These are phyloP conservation scores for Ustilago shanxiensis DNA, from an alignment of 1,284 basidiomycete species.

Conservation along the genomic window DNA sequence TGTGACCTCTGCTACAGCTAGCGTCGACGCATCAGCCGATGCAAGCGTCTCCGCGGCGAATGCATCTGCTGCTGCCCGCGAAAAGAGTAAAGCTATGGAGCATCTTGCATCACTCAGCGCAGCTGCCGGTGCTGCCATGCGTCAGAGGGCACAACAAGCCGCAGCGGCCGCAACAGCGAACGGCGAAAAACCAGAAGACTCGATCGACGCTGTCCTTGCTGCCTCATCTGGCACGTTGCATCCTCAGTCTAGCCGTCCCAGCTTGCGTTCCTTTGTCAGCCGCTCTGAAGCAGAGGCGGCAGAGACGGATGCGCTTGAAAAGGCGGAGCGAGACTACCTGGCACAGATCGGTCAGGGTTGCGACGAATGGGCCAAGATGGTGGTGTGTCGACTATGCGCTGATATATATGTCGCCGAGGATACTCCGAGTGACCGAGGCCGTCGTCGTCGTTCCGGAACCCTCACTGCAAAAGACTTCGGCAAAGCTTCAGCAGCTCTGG, in stretches of 20 bases:
- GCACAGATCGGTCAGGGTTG: conserved; percentile 46
- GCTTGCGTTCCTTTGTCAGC: conserved; percentile 40
- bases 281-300: conserved; percentile 47
- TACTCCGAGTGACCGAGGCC: not conserved
- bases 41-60: conserved; percentile 5
- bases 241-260: conserved; percentile 36
- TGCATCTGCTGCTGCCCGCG: conserved; percentile 3
- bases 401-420: conserved; percentile 16
- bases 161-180: conserved; percentile 20
- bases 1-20: not conserved
- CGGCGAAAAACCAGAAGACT: conserved; percentile 23
- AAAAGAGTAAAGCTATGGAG: conserved; percentile 56
- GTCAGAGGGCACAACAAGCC: conserved; percentile 38
- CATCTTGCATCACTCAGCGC: conserved; percentile 57
- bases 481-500: conserved; percentile 8
- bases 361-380: conserved; percentile 59
- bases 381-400: conserved; percentile 47
- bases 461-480: conserved; percentile 38
- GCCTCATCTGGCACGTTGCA: conserved; percentile 14
- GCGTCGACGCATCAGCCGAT: not conserved
- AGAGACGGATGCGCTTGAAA: conserved; percentile 56
- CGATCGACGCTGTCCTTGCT: conserved; percentile 23
- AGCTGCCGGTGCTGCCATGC: conserved; percentile 53
- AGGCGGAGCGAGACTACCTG: conserved; percentile 48
- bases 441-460: conserved; percentile 36